A percentile compares a stretch with the other conserved stretches of the same genome.
These are phyloP conservation scores for Mortierella claussenii DNA, from an alignment of 192 early-diverging fungal species.

Conservation along the genomic window DNA sequence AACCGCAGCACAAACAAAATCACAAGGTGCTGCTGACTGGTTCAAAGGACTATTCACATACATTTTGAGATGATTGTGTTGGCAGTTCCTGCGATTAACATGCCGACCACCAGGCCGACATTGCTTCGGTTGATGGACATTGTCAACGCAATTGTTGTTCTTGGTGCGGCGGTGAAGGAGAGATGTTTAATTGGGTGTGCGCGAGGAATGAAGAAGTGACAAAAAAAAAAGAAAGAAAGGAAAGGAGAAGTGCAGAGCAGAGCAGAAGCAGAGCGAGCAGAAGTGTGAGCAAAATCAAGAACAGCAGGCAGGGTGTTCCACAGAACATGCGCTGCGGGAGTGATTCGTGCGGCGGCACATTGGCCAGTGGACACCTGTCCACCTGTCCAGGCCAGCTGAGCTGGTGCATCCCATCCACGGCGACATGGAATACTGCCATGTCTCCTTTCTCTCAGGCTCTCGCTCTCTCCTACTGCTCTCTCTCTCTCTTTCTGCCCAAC, in stretches of 20 bases:
- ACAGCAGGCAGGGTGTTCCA: not conserved
- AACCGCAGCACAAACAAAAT: not conserved
- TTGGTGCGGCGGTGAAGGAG: no score
- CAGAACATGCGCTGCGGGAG: no score
- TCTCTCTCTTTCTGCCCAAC: no score
- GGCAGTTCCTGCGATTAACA: constrained; percentile 79
- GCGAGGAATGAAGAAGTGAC: not conserved
- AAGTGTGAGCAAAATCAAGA: not conserved
- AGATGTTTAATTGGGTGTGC: not conserved
- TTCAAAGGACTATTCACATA: no score
- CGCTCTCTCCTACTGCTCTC: no score
- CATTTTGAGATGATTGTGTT: constrained; percentile 42
- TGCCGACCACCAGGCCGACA: constrained; percentile 70
- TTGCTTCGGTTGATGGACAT: constrained; percentile 52
- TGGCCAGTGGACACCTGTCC: no score
- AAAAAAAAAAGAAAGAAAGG: constrained; percentile 4
- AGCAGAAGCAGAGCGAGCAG: not conserved
- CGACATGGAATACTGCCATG: no score
- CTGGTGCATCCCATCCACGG: no score
- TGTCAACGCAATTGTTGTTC: not conserved
- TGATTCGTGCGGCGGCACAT: no score
- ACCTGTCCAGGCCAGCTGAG: no score
- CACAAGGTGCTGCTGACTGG: no score
- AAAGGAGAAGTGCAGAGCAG: not conserved
- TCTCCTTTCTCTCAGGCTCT: no score